Conservation (phyloP, 805 yeast genomes). For the Candida silvicultrix region DNA sequence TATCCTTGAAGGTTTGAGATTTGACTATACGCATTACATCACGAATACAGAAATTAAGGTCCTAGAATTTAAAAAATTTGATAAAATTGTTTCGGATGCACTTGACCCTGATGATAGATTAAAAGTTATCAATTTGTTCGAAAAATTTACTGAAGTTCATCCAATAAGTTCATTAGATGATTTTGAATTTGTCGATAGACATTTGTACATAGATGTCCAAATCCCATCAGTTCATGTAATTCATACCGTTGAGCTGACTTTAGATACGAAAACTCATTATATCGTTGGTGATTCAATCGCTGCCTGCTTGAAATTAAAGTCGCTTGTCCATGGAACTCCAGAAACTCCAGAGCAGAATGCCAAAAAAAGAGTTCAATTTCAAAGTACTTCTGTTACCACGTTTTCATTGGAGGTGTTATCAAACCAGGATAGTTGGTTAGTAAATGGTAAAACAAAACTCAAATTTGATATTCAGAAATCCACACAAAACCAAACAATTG, state of each 20-base stretch:
- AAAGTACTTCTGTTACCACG: conserved; percentile 14
- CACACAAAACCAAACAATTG: conserved; percentile 4
- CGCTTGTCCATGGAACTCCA: conserved; percentile 24
- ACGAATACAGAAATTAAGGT: conserved; percentile 18
- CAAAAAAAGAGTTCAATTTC: conserved; percentile 18
- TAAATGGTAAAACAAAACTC: conserved; percentile 64
- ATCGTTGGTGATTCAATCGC: conserved; percentile 61
- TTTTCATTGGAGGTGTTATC: conserved; percentile 43
- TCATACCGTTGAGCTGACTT: conserved; percentile 45
- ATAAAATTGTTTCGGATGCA: background rate
- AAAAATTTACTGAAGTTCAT: background rate
- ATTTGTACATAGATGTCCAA: conserved; percentile 47
- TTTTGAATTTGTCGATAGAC: conserved; percentile 2
- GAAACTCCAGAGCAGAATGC: background rate
- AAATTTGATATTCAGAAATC: conserved; percentile 33
- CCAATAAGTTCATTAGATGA: background rate
- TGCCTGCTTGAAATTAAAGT: conserved; percentile 34
- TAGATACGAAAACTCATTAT: conserved; percentile 34
- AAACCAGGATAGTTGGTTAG: conserved; percentile 68
- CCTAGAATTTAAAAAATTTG: conserved; percentile 1
- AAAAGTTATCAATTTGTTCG: background rate
- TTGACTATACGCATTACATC: conserved; percentile 28
- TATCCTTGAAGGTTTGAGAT: conserved; percentile 18
- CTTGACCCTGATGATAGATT: background rate
- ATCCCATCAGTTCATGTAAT: conserved; percentile 56